Percentiles rank a stretch among this genome's conserved stretches.
Conservation (phyloP, 73 alveolate genomes). For the Paramecium biaurelia region DNA sequence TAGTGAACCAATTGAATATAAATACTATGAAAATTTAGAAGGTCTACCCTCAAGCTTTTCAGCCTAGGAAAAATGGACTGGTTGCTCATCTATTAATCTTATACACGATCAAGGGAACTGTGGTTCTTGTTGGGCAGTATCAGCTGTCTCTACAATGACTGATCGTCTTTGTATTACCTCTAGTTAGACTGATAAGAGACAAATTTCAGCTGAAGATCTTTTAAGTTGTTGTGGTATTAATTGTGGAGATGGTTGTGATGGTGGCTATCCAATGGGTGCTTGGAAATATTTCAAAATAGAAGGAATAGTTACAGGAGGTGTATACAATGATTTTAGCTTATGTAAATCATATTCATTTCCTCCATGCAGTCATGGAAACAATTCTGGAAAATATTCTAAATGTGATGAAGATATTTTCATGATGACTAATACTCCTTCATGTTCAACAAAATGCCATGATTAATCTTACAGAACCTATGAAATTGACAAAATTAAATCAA, state of each 20-base stretch:
- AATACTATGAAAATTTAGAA: not conserved
- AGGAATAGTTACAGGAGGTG: conserved; percentile 36
- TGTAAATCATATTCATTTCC: conserved; percentile 51
- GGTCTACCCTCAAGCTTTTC: conserved; percentile 58
- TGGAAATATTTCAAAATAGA: not conserved
- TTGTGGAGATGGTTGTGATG: conserved; percentile 51
- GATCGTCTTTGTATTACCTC: conserved; percentile 78
- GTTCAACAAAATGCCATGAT: not conserved
- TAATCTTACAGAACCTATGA: not conserved
- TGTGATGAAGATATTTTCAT: not conserved
- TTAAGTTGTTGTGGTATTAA: conserved; percentile 13
- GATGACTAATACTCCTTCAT: not conserved
- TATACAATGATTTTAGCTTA: not conserved
- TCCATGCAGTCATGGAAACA: conserved; percentile 46
- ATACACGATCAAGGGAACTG: conserved; percentile 74
- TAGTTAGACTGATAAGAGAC: not conserved
- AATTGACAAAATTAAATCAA: not conserved
- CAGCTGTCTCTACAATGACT: conserved; percentile 74
- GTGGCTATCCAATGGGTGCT: not conserved
- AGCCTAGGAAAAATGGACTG: conserved; percentile 65
- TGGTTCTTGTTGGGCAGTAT: conserved; percentile 92
- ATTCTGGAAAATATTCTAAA: not conserved
- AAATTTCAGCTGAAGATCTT: conserved; percentile 55
- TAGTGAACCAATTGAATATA: not conserved
- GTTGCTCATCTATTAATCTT: conserved; percentile 26